Conservation (phyloP, 768 basidiomycete species). For the Psilocybe cubensis region DNA sequence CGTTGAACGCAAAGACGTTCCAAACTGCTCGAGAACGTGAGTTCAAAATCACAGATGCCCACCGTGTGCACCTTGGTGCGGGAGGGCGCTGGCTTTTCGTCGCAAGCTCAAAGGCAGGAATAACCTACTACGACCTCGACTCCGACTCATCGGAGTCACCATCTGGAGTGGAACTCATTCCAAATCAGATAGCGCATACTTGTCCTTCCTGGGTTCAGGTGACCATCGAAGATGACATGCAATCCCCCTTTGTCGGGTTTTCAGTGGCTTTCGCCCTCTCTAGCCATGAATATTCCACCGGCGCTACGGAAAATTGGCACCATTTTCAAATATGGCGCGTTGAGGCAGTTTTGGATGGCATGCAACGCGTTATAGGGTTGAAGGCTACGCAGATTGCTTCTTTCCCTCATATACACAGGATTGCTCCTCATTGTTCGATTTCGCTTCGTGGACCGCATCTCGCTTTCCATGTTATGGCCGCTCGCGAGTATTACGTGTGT, state of each 20-base stretch:
- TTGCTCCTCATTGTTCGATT: background rate
- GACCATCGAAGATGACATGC: too few relatives aligned
- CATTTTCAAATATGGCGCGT: background rate
- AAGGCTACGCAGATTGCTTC: background rate
- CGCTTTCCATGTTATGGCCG: background rate
- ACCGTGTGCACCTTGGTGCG: conserved; percentile 1
- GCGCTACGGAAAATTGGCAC: background rate
- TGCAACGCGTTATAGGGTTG: background rate
- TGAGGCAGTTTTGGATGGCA: background rate
- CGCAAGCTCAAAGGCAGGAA: background rate
- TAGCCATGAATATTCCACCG: too few relatives aligned
- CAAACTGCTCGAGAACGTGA: background rate
- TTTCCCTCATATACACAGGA: background rate
- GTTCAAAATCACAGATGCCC: background rate
- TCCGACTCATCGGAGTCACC: too few relatives aligned
- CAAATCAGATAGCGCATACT: too few relatives aligned
- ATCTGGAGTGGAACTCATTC: too few relatives aligned
- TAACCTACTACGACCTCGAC: conserved; percentile 11
- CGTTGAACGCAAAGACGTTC: background rate
- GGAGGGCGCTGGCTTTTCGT: conserved; percentile 16
- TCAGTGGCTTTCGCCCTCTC: too few relatives aligned
- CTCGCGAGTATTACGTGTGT: background rate
- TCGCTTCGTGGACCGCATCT: background rate
- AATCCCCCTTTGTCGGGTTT: too few relatives aligned
- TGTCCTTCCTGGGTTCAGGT: too few relatives aligned